These are phyloP conservation scores for Aspergillus haitiensis DNA, from an alignment of 495 filamentous ascomycete species.

Conservation along the genomic window DNA sequence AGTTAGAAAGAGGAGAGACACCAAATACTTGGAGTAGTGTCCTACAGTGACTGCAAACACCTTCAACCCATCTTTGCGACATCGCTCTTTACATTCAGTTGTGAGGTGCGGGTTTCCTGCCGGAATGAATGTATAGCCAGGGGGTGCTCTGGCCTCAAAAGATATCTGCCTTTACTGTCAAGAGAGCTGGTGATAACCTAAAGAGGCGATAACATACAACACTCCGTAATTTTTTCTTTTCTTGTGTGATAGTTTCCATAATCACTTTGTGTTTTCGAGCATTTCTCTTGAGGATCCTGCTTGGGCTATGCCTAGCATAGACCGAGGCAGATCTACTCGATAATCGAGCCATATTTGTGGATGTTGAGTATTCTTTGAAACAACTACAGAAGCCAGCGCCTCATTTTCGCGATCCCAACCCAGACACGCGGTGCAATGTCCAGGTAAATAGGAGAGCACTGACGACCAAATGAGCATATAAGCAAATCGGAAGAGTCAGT, in stretches of 20 bases:
- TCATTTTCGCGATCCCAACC: slow-evolving; percentile 18
- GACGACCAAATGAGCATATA: background rate
- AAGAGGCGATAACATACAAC: slow-evolving; percentile 46
- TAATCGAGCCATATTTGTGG: slow-evolving; percentile 40
- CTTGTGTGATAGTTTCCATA: slow-evolving; percentile 56
- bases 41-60: slow-evolving; percentile 81
- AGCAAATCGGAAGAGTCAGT: background rate
- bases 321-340: slow-evolving; percentile 37
- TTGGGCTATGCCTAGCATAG: slow-evolving; percentile 35
- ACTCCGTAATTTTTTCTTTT: slow-evolving; percentile 60
- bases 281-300: slow-evolving; percentile 33
- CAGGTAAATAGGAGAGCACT: background rate
- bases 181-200: slow-evolving; percentile 16
- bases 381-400: slow-evolving; percentile 19
- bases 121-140: slow-evolving; percentile 83
- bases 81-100: slow-evolving; percentile 74
- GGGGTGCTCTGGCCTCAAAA: slow-evolving; percentile 58
- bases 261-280: slow-evolving; percentile 59
- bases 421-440: slow-evolving; percentile 15
- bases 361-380: slow-evolving; percentile 23
- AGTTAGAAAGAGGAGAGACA: slow-evolving; percentile 24
- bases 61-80: slow-evolving; percentile 62
- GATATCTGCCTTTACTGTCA: slow-evolving; percentile 43
- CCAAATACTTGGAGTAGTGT: slow-evolving; percentile 23
- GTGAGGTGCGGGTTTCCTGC: slow-evolving; percentile 76